phyloP scores from a whole-genome alignment of 371 early-diverging fungal genomes.

The Phascolomyces articulosus region DNA sequence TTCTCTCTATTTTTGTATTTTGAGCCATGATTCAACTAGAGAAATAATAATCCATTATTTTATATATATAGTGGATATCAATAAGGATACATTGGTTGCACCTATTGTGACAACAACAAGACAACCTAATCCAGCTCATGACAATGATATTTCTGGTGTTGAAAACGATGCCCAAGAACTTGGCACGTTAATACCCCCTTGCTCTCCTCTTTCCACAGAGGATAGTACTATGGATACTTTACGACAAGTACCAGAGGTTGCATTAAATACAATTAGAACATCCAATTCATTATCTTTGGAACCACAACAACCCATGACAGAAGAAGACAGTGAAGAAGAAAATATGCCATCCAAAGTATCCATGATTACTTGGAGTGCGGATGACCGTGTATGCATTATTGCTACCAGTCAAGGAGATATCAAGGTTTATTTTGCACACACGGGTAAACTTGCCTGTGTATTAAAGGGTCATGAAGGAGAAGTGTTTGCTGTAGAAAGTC shows the following conservation, averaged over 20 bases:
- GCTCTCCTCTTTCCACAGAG: neutral
- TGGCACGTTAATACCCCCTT: constrained; percentile 15
- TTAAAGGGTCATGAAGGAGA: constrained; percentile 67
- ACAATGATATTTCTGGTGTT: neutral
- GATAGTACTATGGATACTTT: neutral
- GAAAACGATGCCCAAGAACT: neutral
- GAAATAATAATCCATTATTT: too few relatives aligned
- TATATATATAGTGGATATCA: constrained; percentile 33
- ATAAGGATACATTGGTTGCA: constrained; percentile 13
- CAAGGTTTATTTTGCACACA: constrained; percentile 62
- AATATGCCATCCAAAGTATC: constrained; percentile 38
- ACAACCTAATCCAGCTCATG: neutral
- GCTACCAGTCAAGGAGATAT: constrained; percentile 66
- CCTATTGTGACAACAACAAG: constrained; percentile 12
- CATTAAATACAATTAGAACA: too few relatives aligned
- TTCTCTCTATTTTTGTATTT: neutral
- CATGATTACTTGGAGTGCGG: constrained; percentile 63
- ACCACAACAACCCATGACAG: neutral
- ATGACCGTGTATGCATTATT: constrained; percentile 64
- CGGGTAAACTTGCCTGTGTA: constrained; percentile 56
- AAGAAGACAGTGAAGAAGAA: neutral
- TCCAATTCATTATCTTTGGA: too few relatives aligned
- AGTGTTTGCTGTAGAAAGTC: constrained; percentile 76
- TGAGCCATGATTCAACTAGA: too few relatives aligned
- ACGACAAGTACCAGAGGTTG: neutral